Evolutionary conservation across 2,329 filamentous ascomycete genomes (phyloP).

Genomic region (Tolypocladium inflatum): DNA sequence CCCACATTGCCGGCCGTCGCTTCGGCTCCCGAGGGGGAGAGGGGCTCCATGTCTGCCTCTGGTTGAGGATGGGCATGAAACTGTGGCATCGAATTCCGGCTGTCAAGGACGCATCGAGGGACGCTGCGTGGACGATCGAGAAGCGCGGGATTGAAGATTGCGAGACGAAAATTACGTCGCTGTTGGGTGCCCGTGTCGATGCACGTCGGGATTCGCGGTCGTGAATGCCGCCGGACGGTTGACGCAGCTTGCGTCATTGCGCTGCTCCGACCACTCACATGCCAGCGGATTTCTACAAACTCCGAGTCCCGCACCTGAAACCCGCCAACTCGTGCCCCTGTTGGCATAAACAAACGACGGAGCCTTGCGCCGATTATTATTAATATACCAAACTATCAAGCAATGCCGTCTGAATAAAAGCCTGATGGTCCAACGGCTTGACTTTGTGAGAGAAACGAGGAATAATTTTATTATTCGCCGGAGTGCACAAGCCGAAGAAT

Average conservation of each 20-base stretch:
- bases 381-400: neutral
- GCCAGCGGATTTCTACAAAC: neutral
- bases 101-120: neutral
- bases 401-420: neutral
- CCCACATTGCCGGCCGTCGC: constrained; percentile 4
- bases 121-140: neutral
- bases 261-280: neutral
- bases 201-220: neutral
- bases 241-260: neutral
- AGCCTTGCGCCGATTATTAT: neutral
- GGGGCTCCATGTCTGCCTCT: neutral
- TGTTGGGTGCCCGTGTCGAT: neutral
- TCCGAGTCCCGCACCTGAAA: neutral
- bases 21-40: neutral
- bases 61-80: neutral
- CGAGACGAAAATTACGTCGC: neutral
- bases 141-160: neutral
- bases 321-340: neutral
- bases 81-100: neutral
- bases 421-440: neutral
- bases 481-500: no score
- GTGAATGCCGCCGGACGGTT: neutral
- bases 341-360: neutral
- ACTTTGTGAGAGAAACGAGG: no score
- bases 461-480: no score